Evolutionary conservation across 139 green algal species (phyloP).

Genomic region (Coelastrella sp.): DNA sequence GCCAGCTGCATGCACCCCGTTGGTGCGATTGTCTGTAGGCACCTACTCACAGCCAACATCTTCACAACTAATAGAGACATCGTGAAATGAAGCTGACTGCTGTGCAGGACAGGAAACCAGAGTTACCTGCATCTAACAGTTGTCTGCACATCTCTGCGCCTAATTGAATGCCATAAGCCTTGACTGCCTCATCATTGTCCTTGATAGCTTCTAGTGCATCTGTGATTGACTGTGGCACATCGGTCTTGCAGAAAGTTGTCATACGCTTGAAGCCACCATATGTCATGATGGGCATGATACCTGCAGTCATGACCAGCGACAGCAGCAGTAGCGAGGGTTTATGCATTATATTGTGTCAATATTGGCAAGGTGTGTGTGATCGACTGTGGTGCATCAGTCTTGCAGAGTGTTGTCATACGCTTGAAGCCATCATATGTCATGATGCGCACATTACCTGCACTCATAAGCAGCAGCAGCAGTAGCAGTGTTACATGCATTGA

Average conservation of each 20-base stretch:
- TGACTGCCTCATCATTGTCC: slow-evolving; percentile 95
- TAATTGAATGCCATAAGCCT: slow-evolving; percentile 92
- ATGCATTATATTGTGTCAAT: too few relatives aligned
- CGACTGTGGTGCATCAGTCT: too few relatives aligned
- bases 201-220: slow-evolving; percentile 92
- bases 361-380: neutral
- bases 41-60: too few relatives aligned
- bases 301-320: slow-evolving; percentile 49
- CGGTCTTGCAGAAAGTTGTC: slow-evolving; percentile 98
- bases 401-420: too few relatives aligned
- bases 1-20: too few relatives aligned
- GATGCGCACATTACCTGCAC: slow-evolving; percentile 97
- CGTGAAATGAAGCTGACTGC: too few relatives aligned
- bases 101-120: neutral
- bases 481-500: too few relatives aligned
- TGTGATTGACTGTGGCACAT: slow-evolving; percentile 84
- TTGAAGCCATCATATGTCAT: slow-evolving; percentile 98
- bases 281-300: slow-evolving; percentile 98
- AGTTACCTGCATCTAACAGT: slow-evolving; percentile 80
- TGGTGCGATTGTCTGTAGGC: too few relatives aligned
- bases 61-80: too few relatives aligned
- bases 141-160: slow-evolving; percentile 92
- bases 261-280: slow-evolving; percentile 99
- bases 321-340: too few relatives aligned
- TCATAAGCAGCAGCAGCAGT: too few relatives aligned